phyloP scores from a whole-genome alignment of 2,329 filamentous ascomycete genomes.

The Bipolaris oryzae region DNA sequence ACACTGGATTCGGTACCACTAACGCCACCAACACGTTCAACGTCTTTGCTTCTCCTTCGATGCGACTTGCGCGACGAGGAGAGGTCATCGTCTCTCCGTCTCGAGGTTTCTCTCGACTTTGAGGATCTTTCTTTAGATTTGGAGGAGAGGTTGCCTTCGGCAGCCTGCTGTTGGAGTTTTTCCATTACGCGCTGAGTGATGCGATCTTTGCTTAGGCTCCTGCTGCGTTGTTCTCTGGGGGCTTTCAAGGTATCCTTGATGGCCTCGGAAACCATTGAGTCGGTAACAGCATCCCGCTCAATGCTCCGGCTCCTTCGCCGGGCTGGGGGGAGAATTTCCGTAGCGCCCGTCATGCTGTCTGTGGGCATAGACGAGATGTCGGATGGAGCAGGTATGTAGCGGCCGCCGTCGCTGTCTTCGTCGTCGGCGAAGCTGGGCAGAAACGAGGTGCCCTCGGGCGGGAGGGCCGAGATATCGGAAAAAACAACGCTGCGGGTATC shows the following conservation, averaged over 20 bases:
- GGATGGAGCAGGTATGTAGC: constrained; percentile 72
- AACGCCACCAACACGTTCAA: constrained; percentile 54
- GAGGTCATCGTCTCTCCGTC: constrained; percentile 37
- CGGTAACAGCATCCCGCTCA: constrained; percentile 48
- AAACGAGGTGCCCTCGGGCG: constrained; percentile 90
- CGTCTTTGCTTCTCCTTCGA: constrained; percentile 53
- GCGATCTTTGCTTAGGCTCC: constrained; percentile 69
- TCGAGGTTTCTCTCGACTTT: constrained; percentile 22
- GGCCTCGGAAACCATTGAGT: constrained; percentile 23
- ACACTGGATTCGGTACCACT: constrained; percentile 66
- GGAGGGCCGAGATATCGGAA: constrained; percentile 71
- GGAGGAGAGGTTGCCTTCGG: constrained; percentile 45
- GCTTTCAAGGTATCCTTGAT: constrained; percentile 60
- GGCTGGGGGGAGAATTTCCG: constrained; percentile 52
- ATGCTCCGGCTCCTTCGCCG: constrained; percentile 59
- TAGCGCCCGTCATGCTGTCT: constrained; percentile 71
- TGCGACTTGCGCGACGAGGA: constrained; percentile 41
- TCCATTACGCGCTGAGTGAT: constrained; percentile 72
- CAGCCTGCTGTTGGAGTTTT: constrained; percentile 63
- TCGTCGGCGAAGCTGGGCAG: constrained; percentile 72
- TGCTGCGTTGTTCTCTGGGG: constrained; percentile 63
- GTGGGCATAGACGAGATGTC: constrained; percentile 85
- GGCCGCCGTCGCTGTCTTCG: constrained; percentile 60
- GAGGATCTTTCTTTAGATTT: constrained; percentile 24
- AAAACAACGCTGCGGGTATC: constrained; percentile 55